Percentiles rank a stretch among this genome's conserved stretches.
phyloP scores from a whole-genome alignment of 345 rosid genomes.

The Heritiera littoralis region DNA sequence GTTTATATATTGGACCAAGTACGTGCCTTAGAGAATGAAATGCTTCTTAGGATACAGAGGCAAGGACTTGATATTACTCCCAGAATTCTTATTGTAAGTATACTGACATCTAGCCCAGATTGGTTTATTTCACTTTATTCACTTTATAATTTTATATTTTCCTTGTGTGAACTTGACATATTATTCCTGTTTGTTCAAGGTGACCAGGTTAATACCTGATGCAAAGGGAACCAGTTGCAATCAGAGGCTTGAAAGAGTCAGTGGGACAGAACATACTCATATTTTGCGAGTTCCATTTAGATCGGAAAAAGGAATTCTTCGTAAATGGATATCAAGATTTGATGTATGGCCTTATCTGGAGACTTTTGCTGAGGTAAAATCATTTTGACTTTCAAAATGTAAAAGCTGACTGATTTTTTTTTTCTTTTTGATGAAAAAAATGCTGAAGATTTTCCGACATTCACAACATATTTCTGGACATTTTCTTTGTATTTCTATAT shows the following conservation, averaged over 20 bases:
- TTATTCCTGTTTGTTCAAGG: conserved; percentile 44
- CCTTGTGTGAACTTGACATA: conserved; percentile 13
- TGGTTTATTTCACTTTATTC: not conserved
- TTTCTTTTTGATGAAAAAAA: not conserved
- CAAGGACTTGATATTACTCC: conserved; percentile 90
- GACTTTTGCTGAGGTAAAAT: conserved; percentile 75
- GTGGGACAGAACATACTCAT: conserved; percentile 82
- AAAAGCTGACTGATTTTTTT: not conserved
- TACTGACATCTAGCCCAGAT: not conserved
- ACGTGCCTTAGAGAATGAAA: conserved; percentile 89
- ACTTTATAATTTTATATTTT: not conserved
- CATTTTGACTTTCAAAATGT: conserved; percentile 3
- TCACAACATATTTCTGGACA: not conserved
- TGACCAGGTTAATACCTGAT: conserved; percentile 90
- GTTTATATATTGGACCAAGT: conserved; percentile 99
- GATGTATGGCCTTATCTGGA: conserved; percentile 98
- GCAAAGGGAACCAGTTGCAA: conserved; percentile 94
- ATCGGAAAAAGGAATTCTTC: conserved; percentile 83
- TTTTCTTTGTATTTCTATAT: not conserved
- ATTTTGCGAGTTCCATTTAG: conserved; percentile 92
- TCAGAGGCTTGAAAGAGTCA: conserved; percentile 89
- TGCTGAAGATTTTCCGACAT: conserved; percentile 3
- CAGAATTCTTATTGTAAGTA: conserved; percentile 79
- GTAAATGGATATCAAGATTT: conserved; percentile 96
- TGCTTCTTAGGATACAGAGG: conserved; percentile 79